These are phyloP conservation scores for Talaromyces pinophilus DNA, from an alignment of 2,329 filamentous ascomycete species.

Conservation along the genomic window DNA sequence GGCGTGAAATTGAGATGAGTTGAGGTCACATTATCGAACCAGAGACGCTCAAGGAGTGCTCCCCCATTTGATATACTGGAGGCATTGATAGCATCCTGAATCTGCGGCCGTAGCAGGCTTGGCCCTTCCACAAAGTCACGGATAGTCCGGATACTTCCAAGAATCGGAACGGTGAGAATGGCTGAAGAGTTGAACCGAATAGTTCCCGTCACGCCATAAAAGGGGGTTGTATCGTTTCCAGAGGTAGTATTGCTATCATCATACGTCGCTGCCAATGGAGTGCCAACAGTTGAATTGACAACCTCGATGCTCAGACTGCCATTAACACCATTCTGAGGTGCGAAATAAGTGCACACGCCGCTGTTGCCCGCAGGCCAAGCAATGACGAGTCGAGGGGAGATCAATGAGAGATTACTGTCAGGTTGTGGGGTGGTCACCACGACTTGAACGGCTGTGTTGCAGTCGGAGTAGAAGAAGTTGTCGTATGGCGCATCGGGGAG, in stretches of 20 bases:
- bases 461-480: conserved; percentile 68
- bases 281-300: conserved; percentile 51
- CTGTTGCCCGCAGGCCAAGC: conserved; percentile 69
- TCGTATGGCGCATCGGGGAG: conserved; percentile 61
- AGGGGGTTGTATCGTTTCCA: conserved; percentile 38
- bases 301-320: conserved; percentile 57
- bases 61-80: conserved; percentile 45
- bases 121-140: conserved; percentile 64
- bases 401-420: conserved; percentile 56
- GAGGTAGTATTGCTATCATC: conserved; percentile 26
- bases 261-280: conserved; percentile 53
- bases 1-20: conserved; percentile 55
- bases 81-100: conserved; percentile 58
- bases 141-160: conserved; percentile 65
- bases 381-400: conserved; percentile 60
- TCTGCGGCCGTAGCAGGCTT: conserved; percentile 52
- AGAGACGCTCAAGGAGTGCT: conserved; percentile 55
- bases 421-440: conserved; percentile 61
- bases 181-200: conserved; percentile 62
- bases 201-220: conserved; percentile 56
- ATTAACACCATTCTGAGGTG: conserved; percentile 55
- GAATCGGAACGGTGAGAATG: conserved; percentile 56
- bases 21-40: conserved; percentile 64
- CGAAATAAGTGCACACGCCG: conserved; percentile 60
- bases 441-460: conserved; percentile 60